phyloP scores from a whole-genome alignment of 78 protist genomes.

The Acrasis kona region DNA sequence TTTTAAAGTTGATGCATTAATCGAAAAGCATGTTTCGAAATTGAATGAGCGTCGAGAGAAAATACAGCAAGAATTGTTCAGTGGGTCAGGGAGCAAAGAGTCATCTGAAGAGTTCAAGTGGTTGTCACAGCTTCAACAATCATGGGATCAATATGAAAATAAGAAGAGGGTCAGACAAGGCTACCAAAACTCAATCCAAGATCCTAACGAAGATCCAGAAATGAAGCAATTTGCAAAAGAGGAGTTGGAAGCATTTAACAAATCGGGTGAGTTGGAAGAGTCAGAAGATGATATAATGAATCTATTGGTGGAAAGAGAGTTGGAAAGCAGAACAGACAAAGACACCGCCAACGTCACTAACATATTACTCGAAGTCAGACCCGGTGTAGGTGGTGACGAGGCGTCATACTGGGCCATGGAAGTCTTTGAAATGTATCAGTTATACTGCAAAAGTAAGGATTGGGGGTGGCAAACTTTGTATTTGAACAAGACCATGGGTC shows the following conservation, averaged over 20 bases:
- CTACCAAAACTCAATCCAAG: neutral
- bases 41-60: neutral
- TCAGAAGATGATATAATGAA: too few species aligned
- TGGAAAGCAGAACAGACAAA: neutral
- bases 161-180: neutral
- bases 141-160: too few species aligned
- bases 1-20: too few species aligned
- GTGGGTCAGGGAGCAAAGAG: neutral
- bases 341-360: neutral
- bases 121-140: too few species aligned
- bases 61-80: neutral
- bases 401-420: conserved; percentile 74
- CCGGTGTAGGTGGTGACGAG: conserved; percentile 76
- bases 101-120: neutral
- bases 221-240: too few species aligned
- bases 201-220: neutral
- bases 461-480: neutral
- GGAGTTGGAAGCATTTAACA: too few species aligned
- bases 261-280: too few species aligned
- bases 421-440: conserved; percentile 56
- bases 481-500: neutral
- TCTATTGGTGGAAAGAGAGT: neutral
- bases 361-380: neutral
- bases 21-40: too few species aligned
- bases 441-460: neutral